Percentiles rank a stretch among this genome's conserved stretches.
phyloP scores from a whole-genome alignment of 306 rosid genomes.

The Quercus glauca region DNA sequence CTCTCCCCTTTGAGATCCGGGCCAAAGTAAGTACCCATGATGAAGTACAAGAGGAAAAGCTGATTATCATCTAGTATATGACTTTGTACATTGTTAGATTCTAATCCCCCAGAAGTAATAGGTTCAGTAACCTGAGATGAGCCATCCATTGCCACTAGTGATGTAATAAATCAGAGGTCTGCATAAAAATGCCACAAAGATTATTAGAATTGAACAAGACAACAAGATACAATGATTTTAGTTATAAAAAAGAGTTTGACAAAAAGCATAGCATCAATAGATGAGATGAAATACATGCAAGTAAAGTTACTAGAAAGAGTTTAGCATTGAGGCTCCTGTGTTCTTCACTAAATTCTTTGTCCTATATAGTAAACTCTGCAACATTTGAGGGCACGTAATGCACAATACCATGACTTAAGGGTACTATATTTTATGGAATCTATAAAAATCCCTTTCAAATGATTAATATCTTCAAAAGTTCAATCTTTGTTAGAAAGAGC shows the following conservation, averaged over 20 bases:
- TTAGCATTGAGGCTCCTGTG: no score
- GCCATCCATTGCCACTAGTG: slow-evolving; percentile 15
- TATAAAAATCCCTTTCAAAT: no score
- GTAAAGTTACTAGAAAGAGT: no score
- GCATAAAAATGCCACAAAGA: slow-evolving; percentile 2
- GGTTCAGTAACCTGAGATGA: slow-evolving; percentile 16
- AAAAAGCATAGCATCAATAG: not conserved
- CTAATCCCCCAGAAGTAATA: slow-evolving; percentile 5
- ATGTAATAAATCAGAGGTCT: not conserved
- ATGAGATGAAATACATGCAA: not conserved
- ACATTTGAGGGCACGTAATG: no score
- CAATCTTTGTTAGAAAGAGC: no score
- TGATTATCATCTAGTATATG: slow-evolving; percentile 35
- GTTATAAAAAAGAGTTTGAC: not conserved
- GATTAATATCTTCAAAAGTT: no score
- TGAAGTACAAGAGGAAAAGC: slow-evolving; percentile 47
- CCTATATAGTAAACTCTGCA: no score
- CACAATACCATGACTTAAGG: no score
- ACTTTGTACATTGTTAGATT: slow-evolving; percentile 12
- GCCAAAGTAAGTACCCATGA: slow-evolving; percentile 61
- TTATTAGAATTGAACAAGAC: not conserved
- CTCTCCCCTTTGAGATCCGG: slow-evolving; percentile 47
- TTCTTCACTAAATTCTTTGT: no score
- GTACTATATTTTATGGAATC: no score
- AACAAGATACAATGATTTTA: not conserved